Conservation (phyloP, 1,139 yeast species). For the Oligophagozyma castellii region DNA sequence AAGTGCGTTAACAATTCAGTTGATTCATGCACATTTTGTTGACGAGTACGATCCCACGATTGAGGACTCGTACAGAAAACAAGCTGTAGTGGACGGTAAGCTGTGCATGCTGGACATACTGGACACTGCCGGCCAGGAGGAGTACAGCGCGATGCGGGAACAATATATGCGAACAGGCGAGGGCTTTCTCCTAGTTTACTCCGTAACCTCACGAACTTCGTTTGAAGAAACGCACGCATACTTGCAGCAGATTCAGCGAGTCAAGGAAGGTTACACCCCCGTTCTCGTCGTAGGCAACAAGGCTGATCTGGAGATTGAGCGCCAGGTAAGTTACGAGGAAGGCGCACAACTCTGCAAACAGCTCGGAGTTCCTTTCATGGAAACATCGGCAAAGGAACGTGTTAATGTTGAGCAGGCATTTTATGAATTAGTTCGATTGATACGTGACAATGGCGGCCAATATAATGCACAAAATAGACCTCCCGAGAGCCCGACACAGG, state of each 20-base stretch:
- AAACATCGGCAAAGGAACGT: constrained; percentile 87
- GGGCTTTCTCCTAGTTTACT: constrained; percentile 74
- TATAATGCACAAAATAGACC: too few species aligned
- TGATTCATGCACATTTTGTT: constrained; percentile 82
- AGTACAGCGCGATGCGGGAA: constrained; percentile 91
- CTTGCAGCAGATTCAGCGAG: constrained; percentile 73
- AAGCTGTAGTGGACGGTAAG: constrained; percentile 65
- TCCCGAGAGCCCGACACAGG: too few species aligned
- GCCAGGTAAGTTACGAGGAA: constrained; percentile 72
- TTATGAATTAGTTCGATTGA: constrained; percentile 55
- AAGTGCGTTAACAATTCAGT: constrained; percentile 83
- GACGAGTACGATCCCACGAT: constrained; percentile 97
- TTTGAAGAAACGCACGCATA: constrained; percentile 67
- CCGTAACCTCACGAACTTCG: constrained; percentile 68
- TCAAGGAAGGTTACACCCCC: constrained; percentile 72
- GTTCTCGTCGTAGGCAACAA: constrained; percentile 67
- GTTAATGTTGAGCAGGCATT: constrained; percentile 92
- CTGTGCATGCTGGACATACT: constrained; percentile 73
- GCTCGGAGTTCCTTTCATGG: constrained; percentile 70
- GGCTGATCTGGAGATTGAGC: constrained; percentile 66
- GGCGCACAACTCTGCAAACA: constrained; percentile 66
- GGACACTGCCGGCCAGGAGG: constrained; percentile 98
- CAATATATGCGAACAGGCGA: constrained; percentile 89
- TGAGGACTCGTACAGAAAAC: constrained; percentile 78
- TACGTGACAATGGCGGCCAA: constrained; percentile 32